Percentiles rank a stretch among this genome's conserved stretches.
Evolutionary conservation across 495 filamentous ascomycete species (phyloP).

Genomic region (Hypoxylon fuscum): DNA sequence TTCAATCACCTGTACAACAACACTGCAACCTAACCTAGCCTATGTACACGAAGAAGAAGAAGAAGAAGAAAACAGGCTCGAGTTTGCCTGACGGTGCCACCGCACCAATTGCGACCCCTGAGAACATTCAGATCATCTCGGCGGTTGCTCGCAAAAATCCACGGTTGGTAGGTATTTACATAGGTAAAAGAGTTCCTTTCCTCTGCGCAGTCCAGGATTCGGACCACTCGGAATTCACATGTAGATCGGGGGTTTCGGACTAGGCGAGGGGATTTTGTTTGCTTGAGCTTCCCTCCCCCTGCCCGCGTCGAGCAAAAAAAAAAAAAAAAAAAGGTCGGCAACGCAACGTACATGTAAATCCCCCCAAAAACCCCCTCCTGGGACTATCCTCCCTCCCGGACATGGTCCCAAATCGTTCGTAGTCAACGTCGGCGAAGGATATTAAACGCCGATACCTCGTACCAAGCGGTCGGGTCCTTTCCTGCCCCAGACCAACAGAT

Average conservation of each 20-base stretch:
- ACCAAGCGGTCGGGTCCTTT: slow-evolving; percentile 19
- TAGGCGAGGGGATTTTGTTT: slow-evolving; percentile 18
- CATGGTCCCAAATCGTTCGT: slow-evolving; percentile 16
- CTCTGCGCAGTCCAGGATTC: slow-evolving; percentile 15
- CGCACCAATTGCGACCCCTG: slow-evolving; percentile 21
- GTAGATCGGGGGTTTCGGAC: slow-evolving; percentile 3
- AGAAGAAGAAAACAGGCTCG: slow-evolving; percentile 9
- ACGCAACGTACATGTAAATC: too few relatives aligned
- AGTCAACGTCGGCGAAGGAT: slow-evolving; percentile 8
- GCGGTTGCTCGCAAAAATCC: slow-evolving; percentile 2
- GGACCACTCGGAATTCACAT: slow-evolving; percentile 33
- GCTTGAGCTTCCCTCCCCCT: slow-evolving; percentile 36
- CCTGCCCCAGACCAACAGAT: slow-evolving; percentile 11
- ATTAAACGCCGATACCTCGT: slow-evolving; percentile 19
- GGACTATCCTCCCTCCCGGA: slow-evolving; percentile 4
- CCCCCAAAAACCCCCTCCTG: slow-evolving; percentile 12
- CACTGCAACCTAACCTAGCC: slow-evolving; percentile 16
- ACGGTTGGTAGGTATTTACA: not conserved
- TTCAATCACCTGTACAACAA: not conserved
- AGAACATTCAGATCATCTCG: not conserved
- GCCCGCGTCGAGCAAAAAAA: too few relatives aligned
- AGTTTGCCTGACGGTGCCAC: slow-evolving; percentile 29
- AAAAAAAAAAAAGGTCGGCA: slow-evolving; percentile 30
- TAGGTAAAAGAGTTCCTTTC: too few relatives aligned
- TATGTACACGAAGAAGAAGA: slow-evolving; percentile 14